These are phyloP conservation scores for Penicillium coprophilum DNA, from an alignment of 495 filamentous ascomycete species.

Conservation along the genomic window DNA sequence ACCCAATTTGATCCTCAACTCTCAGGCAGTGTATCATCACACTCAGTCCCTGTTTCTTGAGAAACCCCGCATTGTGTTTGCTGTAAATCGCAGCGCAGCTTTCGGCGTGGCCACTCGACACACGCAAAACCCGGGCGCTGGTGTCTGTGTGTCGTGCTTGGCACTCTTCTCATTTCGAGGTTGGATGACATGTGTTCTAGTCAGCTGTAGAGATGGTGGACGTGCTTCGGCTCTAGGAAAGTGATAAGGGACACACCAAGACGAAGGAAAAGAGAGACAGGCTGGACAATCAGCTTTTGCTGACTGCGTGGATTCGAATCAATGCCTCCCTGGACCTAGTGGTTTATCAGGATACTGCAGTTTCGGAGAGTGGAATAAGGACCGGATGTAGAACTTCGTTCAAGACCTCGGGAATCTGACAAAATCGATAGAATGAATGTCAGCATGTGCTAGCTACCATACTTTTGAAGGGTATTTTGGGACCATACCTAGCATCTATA, in stretches of 20 bases:
- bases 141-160: not conserved
- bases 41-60: constrained; percentile 46
- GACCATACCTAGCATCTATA: not conserved
- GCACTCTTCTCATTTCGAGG: not conserved
- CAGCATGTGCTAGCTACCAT: not conserved
- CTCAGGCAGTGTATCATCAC: constrained; percentile 46
- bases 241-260: not conserved
- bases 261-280: not conserved
- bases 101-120: constrained; percentile 45
- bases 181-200: not conserved
- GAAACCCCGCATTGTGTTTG: constrained; percentile 52
- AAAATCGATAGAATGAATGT: not conserved
- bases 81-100: constrained; percentile 51
- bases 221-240: not conserved
- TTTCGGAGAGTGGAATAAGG: not conserved
- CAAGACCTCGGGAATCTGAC: not conserved
- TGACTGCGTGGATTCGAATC: not conserved
- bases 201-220: not conserved
- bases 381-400: not conserved
- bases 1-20: constrained; percentile 54
- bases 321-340: not conserved
- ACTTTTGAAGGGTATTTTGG: not conserved
- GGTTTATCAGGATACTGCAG: not conserved
- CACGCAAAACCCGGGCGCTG: constrained; percentile 26
- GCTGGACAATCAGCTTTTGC: not conserved